A percentile compares a stretch with the other conserved stretches of the same genome.
Evolutionary conservation across 2,329 filamentous ascomycete species (phyloP).

Genomic region (Fusarium austroafricanum): DNA sequence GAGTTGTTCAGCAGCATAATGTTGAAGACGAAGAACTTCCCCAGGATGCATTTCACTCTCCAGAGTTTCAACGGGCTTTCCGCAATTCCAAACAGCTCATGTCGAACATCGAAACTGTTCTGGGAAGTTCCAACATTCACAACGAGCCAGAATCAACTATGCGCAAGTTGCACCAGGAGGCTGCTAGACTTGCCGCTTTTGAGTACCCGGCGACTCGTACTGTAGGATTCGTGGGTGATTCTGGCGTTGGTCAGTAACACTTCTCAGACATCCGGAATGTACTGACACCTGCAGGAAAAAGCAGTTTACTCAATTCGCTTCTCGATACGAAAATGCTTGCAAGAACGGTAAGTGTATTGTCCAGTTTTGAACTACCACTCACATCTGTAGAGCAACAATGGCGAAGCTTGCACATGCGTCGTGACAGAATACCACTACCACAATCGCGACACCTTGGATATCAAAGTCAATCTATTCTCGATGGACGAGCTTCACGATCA

Average conservation of each 20-base stretch:
- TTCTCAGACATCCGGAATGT: rapidly evolving
- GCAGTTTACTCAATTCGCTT: constrained; percentile 62
- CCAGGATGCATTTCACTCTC: constrained; percentile 51
- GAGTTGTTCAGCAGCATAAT: constrained; percentile 23
- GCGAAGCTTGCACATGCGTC: constrained; percentile 60
- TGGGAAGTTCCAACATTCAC: constrained; percentile 52
- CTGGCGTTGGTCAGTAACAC: constrained; percentile 56
- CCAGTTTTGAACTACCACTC: background rate
- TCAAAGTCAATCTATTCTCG: constrained; percentile 52
- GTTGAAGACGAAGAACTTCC: constrained; percentile 51
- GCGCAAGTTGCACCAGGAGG: constrained; percentile 49
- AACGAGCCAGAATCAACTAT: constrained; percentile 55
- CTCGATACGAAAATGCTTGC: constrained; percentile 56
- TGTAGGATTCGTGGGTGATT: constrained; percentile 62
- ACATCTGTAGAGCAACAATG: constrained; percentile 55
- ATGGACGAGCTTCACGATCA: constrained; percentile 50
- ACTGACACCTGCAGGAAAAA: constrained; percentile 53
- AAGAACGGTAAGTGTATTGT: constrained; percentile 52
- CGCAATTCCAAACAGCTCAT: constrained; percentile 50
- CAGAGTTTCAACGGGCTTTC: constrained; percentile 52
- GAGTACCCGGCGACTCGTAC: constrained; percentile 53
- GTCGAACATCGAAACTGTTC: constrained; percentile 44
- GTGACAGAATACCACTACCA: constrained; percentile 60
- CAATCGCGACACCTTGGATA: constrained; percentile 45
- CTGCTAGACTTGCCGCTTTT: constrained; percentile 51